Evolutionary conservation across 1,284 basidiomycete species (phyloP).

Genomic region (Gomphus bonarii): DNA sequence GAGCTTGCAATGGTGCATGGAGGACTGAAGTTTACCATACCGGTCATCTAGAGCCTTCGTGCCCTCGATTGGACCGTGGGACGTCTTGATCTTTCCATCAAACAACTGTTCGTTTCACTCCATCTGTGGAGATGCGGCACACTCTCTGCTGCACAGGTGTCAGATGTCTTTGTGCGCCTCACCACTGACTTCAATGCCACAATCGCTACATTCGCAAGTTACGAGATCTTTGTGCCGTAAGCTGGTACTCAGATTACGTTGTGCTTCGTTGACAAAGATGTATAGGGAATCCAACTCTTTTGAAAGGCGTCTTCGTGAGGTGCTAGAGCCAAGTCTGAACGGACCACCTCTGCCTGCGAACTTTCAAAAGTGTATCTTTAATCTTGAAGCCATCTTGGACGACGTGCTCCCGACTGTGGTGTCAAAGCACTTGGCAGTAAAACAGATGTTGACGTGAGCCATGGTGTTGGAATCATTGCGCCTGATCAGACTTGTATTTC

Average conservation of each 20-base stretch:
- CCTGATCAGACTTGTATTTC: no score
- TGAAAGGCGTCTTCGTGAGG: neutral
- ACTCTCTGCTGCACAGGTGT: neutral
- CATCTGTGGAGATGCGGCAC: neutral
- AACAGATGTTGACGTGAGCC: neutral
- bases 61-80: neutral
- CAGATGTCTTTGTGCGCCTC: neutral
- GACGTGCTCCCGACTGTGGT: neutral
- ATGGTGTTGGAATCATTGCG: no score
- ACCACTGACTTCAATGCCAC: neutral
- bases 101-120: neutral
- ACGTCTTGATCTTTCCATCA: neutral
- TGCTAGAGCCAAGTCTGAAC: neutral
- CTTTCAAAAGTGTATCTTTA: neutral
- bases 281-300: neutral
- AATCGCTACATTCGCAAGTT: neutral
- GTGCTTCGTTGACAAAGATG: neutral
- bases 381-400: neutral
- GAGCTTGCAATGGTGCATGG: neutral
- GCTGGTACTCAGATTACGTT: neutral
- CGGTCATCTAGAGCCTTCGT: neutral
- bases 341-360: neutral
- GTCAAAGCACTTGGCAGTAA: neutral
- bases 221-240: neutral
- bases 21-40: no score